Percentiles rank a stretch among this genome's conserved stretches.
Conservation (phyloP, 371 early-diverging fungal species). For the Thermomucor indicae-seudaticae region DNA sequence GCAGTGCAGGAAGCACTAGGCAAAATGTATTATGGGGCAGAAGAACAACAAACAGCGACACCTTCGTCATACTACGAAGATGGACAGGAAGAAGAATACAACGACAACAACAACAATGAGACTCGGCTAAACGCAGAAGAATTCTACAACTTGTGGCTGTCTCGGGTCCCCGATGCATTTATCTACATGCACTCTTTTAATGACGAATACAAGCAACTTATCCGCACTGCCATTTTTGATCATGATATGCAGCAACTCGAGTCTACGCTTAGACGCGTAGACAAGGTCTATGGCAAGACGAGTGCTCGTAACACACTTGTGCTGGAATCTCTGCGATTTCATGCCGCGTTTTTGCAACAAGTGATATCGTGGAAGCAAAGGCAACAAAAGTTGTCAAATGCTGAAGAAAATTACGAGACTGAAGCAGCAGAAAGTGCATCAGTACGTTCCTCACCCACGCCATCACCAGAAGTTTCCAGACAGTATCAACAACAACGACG, state of each 20-base stretch:
- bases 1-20: no score
- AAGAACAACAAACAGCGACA: no score
- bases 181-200: constrained; percentile 33
- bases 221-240: constrained; percentile 38
- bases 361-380: constrained; percentile 21
- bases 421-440: neutral
- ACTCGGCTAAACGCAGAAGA: constrained; percentile 8
- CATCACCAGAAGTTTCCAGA: no score
- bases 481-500: no score
- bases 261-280: constrained; percentile 19
- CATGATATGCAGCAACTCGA: constrained; percentile 23
- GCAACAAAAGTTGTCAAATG: neutral
- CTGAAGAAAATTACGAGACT: no score
- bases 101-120: neutral
- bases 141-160: constrained; percentile 20
- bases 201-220: constrained; percentile 38
- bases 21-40: no score
- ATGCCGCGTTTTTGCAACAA: constrained; percentile 30
- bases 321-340: constrained; percentile 38
- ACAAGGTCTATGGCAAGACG: constrained; percentile 44
- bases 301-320: constrained; percentile 36
- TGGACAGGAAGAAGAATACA: neutral
- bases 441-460: neutral
- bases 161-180: constrained; percentile 35
- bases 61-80: no score